Base-by-base conservation (phyloP, 176 grass and related monocot species). In the Zoysia pacifica region DNA sequence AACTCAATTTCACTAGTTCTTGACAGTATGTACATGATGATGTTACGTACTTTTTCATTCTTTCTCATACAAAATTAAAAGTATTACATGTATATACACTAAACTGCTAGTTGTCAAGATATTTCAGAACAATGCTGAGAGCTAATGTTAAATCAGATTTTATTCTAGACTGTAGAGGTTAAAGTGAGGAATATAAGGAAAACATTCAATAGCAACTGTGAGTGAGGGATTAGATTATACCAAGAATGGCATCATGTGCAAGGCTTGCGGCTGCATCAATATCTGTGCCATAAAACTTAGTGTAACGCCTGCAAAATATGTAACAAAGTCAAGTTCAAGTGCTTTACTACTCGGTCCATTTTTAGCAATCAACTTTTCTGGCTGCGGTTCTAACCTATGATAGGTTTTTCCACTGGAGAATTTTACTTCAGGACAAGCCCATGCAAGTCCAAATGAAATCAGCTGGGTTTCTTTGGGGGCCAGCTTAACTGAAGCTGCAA, bases 401-500 rank as follows among this genome's bases (percentile, higher is more conserved):
- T 94, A 98, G 56, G 87, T 93, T 87, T 94, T 98, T 58, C 92
- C 96, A 81, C 96, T 89, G 42, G 80, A 83, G 80, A 98, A 98
- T 76, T 98, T 98, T 60, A 98, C 92, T 91, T 98, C 95, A 72
- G 95, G 95, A 67, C 86, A 98, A 78, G 90, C 95, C 95, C 95
- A 94, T 78, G 92, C 90, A 86, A 98, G 90, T 76, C 92, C 90
- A 93, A 98, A 98, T 83, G 92, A 91, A 70, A 98, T 86, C 74
- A 70, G 82, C 28, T 65, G 78, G 20, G 92, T 98, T 84, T 44
- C 72, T 62, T 91, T 83, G 15, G 89, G 83, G 77, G 74, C 64
- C 85, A 98, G 59, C 78, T 86, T 86, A 67, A 93, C 56, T 62
- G 95, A 83, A 78, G 95, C 92, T 65, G 92, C 88, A 87, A 98